Evolutionary conservation across 106 monocot species (phyloP).

Genomic region (Dioscorea alata): DNA sequence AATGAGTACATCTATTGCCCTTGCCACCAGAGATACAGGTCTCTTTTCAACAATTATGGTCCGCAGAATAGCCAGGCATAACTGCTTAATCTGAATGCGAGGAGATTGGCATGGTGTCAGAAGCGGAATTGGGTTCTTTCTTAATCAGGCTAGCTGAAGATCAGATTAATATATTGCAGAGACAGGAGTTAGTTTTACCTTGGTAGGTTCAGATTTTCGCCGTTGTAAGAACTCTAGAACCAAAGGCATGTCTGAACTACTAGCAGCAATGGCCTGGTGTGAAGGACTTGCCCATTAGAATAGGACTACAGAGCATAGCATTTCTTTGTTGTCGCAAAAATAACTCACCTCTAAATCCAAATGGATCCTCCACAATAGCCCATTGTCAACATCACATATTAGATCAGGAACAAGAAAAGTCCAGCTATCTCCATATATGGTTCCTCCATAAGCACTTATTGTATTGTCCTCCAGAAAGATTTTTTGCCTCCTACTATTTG

Average conservation of each 20-base stretch:
- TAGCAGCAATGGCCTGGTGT: constrained; percentile 82
- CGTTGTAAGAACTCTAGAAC: constrained; percentile 85
- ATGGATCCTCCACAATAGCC: constrained; percentile 78
- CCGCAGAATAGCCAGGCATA: constrained; percentile 72
- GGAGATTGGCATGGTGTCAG: background rate
- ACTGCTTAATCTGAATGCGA: constrained; percentile 51
- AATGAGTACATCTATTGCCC: constrained; percentile 70
- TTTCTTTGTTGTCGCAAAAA: background rate
- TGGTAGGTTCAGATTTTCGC: constrained; percentile 57
- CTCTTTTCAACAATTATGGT: constrained; percentile 80
- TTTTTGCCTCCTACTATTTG: constrained; percentile 25
- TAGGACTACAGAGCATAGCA: too few species aligned
- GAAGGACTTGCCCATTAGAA: background rate
- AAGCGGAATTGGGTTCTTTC: background rate
- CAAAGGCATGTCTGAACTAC: constrained; percentile 77
- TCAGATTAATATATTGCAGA: background rate
- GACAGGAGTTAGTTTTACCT: constrained; percentile 27
- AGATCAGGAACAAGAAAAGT: constrained; percentile 89
- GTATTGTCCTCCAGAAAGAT: constrained; percentile 28
- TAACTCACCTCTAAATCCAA: constrained; percentile 83
- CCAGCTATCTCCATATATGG: constrained; percentile 74
- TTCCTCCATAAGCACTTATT: constrained; percentile 62
- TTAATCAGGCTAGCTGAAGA: background rate
- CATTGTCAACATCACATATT: constrained; percentile 88
- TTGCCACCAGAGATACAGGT: constrained; percentile 52